phyloP scores from a whole-genome alignment of 768 basidiomycete species.

The Lanmaoa rubissima region DNA sequence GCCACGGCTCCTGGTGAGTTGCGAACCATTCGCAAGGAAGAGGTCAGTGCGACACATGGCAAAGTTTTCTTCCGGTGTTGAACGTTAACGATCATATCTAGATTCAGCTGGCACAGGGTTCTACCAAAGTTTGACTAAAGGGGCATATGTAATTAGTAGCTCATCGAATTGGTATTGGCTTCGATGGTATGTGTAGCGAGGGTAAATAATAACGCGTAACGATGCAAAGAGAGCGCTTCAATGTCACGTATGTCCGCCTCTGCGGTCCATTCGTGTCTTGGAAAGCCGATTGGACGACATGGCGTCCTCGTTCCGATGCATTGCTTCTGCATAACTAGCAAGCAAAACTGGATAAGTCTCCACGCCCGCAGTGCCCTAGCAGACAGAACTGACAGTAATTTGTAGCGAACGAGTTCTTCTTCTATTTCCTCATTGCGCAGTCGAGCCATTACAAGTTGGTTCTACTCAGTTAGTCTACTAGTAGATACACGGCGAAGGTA shows the following conservation, averaged over 20 bases:
- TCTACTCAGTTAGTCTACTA: slow-evolving; percentile 47
- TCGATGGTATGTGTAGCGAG: slow-evolving; percentile 15
- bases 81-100: slow-evolving; percentile 7
- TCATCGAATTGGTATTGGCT: slow-evolving; percentile 2
- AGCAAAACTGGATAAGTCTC: neutral
- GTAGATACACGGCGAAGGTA: slow-evolving; percentile 9
- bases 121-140: slow-evolving; percentile 10
- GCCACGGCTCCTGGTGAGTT: slow-evolving; percentile 72
- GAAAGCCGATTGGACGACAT: slow-evolving; percentile 65
- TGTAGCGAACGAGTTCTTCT: slow-evolving; percentile 91
- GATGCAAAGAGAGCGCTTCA: neutral
- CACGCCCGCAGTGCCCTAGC: neutral
- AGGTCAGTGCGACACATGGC: slow-evolving; percentile 46
- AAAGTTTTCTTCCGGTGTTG: neutral
- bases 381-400: slow-evolving; percentile 58
- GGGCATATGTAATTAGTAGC: neutral
- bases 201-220: neutral
- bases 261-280: slow-evolving; percentile 12
- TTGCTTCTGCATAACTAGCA: slow-evolving; percentile 64
- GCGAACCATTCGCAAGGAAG: slow-evolving; percentile 66
- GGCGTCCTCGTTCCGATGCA: slow-evolving; percentile 74
- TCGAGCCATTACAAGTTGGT: slow-evolving; percentile 86
- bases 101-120: slow-evolving; percentile 17
- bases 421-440: slow-evolving; percentile 92
- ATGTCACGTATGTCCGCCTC: slow-evolving; percentile 15